Evolutionary conservation across 805 yeast species (phyloP).

Genomic region (Wickerhamiella nectarea): DNA sequence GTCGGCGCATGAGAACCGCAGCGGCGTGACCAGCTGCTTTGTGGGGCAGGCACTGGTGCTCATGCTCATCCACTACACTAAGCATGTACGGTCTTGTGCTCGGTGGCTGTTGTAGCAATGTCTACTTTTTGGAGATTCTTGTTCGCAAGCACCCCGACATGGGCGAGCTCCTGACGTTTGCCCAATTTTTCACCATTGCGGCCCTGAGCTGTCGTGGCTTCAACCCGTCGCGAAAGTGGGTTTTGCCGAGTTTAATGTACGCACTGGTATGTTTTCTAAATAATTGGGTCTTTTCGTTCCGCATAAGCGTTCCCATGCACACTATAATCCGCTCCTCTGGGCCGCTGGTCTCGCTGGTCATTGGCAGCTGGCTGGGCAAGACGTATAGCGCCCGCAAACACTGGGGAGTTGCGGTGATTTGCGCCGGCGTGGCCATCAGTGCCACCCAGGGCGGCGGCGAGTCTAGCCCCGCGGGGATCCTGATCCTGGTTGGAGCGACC

Average conservation of each 20-base stretch:
- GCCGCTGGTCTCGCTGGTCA: slow-evolving; percentile 44
- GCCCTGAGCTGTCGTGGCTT: slow-evolving; percentile 11
- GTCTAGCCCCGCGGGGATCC: slow-evolving; percentile 26
- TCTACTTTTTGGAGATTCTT: slow-evolving; percentile 45
- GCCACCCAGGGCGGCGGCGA: slow-evolving; percentile 19
- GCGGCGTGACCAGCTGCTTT: slow-evolving; percentile 32
- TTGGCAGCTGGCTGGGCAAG: slow-evolving; percentile 40
- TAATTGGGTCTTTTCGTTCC: slow-evolving; percentile 43
- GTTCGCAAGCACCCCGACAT: slow-evolving; percentile 27
- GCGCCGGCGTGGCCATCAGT: slow-evolving; percentile 41
- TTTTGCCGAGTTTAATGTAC: slow-evolving; percentile 36
- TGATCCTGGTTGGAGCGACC: slow-evolving; percentile 35
- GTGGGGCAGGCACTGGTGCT: not conserved
- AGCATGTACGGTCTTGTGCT: slow-evolving; percentile 31
- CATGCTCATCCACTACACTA: not conserved
- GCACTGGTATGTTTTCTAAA: slow-evolving; percentile 40
- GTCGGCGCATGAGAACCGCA: slow-evolving; percentile 60
- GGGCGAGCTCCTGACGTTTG: slow-evolving; percentile 44
- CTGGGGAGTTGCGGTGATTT: slow-evolving; percentile 36
- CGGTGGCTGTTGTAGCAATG: slow-evolving; percentile 67
- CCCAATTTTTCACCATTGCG: slow-evolving; percentile 41
- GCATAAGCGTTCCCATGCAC: slow-evolving; percentile 52
- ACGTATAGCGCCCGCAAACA: slow-evolving; percentile 36
- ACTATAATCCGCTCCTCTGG: slow-evolving; percentile 54
- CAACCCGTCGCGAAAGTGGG: slow-evolving; percentile 22